Conservation (phyloP, 306 rosid species). For the Prosopis cineraria region DNA sequence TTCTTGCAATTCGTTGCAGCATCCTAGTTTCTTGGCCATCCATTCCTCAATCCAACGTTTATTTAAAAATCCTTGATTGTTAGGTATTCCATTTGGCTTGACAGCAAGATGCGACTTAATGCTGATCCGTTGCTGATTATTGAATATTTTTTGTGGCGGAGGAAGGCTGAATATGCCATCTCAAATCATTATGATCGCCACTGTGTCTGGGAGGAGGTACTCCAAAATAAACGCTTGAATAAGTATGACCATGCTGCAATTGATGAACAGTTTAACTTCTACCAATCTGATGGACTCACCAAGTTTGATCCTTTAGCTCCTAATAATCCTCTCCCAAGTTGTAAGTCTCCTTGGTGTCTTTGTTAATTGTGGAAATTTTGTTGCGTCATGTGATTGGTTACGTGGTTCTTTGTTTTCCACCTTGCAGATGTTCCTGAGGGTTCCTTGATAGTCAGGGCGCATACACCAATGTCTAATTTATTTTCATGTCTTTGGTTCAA, state of each 20-base stretch:
- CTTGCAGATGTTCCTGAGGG: slow-evolving; percentile 94
- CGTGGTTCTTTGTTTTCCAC: slow-evolving; percentile 33
- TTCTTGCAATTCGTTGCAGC: slow-evolving; percentile 33
- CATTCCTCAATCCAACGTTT: slow-evolving; percentile 26
- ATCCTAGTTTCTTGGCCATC: slow-evolving; percentile 30
- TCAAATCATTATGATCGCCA: slow-evolving; percentile 95
- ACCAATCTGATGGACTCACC: slow-evolving; percentile 83
- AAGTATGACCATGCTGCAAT: slow-evolving; percentile 83
- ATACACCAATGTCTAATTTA: slow-evolving; percentile 88
- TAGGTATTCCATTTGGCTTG: slow-evolving; percentile 98
- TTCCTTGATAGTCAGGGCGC: slow-evolving; percentile 91
- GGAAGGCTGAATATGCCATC: slow-evolving; percentile 85
- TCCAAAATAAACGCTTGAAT: slow-evolving; percentile 88
- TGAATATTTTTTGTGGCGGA: slow-evolving; percentile 85
- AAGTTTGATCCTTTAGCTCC: slow-evolving; percentile 67
- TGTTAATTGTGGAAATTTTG: slow-evolving; percentile 37
- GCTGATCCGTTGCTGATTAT: slow-evolving; percentile 84
- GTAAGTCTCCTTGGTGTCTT: slow-evolving; percentile 54
- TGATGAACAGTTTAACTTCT: slow-evolving; percentile 75
- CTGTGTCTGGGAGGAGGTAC: slow-evolving; percentile 94
- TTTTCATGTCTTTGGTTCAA: slow-evolving; percentile 98
- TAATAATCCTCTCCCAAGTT: slow-evolving; percentile 73
- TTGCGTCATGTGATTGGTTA: slow-evolving; percentile 3
- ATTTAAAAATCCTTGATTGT: slow-evolving; percentile 34
- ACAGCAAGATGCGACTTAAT: slow-evolving; percentile 92